Conservation (phyloP, 1,284 basidiomycete genomes). For the Boletus semigastroideus region DNA sequence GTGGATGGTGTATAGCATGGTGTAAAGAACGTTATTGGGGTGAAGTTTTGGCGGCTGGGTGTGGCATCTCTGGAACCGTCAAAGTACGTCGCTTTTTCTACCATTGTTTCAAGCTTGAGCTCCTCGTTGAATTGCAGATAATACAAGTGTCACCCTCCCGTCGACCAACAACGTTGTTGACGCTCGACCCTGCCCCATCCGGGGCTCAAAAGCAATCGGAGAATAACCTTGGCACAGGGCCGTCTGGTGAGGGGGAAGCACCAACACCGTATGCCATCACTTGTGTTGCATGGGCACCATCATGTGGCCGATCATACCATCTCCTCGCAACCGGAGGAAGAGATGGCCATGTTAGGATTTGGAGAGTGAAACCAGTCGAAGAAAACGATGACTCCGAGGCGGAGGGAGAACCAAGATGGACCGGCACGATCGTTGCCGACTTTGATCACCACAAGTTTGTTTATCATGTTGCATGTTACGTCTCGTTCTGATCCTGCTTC, state of each 20-base stretch:
- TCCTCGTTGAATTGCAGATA: slow-evolving; percentile 38
- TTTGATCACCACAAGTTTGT: slow-evolving; percentile 79
- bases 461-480: not conserved
- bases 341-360: slow-evolving; percentile 86
- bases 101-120: not conserved
- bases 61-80: slow-evolving; percentile 69
- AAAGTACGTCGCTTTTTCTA: slow-evolving; percentile 53
- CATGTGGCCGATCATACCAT: slow-evolving; percentile 89
- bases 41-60: slow-evolving; percentile 75
- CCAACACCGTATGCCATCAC: slow-evolving; percentile 63
- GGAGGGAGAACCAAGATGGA: slow-evolving; percentile 63
- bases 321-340: slow-evolving; percentile 85
- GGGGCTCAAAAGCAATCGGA: slow-evolving; percentile 23
- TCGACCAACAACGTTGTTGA: slow-evolving; percentile 43
- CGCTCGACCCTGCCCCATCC: slow-evolving; percentile 42
- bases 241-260: slow-evolving; percentile 31
- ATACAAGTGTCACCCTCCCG: slow-evolving; percentile 60
- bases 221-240: slow-evolving; percentile 20
- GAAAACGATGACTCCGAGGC: slow-evolving; percentile 40
- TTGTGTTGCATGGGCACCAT: slow-evolving; percentile 87
- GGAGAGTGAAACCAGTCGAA: slow-evolving; percentile 68
- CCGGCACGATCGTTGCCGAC: slow-evolving; percentile 73
- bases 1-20: slow-evolving; percentile 92
- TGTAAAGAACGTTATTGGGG: slow-evolving; percentile 95
- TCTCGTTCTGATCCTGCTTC: slow-evolving; percentile 10